Evolutionary conservation across 495 filamentous ascomycete species (phyloP).

Genomic region (Daldinia caldariorum): DNA sequence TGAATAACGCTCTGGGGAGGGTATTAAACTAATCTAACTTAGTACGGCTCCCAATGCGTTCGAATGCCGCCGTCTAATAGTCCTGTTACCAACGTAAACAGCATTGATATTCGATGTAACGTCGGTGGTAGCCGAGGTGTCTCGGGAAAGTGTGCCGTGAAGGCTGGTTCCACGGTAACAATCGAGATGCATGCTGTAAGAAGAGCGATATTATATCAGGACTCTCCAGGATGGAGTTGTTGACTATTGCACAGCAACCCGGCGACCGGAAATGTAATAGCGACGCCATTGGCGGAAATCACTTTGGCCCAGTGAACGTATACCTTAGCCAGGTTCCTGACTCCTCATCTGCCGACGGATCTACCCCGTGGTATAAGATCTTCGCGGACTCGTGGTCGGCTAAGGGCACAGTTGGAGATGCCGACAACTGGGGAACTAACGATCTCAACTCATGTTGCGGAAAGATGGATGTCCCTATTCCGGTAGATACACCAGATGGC

Average conservation of each 20-base stretch:
- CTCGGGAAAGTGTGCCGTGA: constrained; percentile 43
- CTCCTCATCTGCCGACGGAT: constrained; percentile 52
- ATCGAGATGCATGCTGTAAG: constrained; percentile 60
- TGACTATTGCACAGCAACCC: constrained; percentile 53
- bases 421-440: constrained; percentile 52
- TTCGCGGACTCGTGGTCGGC: constrained; percentile 47
- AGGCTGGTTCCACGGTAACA: constrained; percentile 56
- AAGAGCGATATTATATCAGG: neutral
- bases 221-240: constrained; percentile 42
- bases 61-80: constrained; percentile 51
- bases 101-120: constrained; percentile 56
- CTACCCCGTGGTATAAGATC: constrained; percentile 56
- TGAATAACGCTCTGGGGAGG: neutral
- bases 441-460: constrained; percentile 55
- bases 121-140: constrained; percentile 38
- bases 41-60: constrained; percentile 47
- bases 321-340: constrained; percentile 61
- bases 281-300: constrained; percentile 61
- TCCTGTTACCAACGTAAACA: constrained; percentile 55
- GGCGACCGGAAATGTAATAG: constrained; percentile 55
- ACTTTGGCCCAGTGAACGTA: constrained; percentile 62
- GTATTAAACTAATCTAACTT: constrained; percentile 21
- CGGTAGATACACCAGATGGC: constrained; percentile 50
- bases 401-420: constrained; percentile 51
- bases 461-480: constrained; percentile 53